Base-by-base conservation (phyloP, 345 rosid genomes). In the Turritis glabra region DNA sequence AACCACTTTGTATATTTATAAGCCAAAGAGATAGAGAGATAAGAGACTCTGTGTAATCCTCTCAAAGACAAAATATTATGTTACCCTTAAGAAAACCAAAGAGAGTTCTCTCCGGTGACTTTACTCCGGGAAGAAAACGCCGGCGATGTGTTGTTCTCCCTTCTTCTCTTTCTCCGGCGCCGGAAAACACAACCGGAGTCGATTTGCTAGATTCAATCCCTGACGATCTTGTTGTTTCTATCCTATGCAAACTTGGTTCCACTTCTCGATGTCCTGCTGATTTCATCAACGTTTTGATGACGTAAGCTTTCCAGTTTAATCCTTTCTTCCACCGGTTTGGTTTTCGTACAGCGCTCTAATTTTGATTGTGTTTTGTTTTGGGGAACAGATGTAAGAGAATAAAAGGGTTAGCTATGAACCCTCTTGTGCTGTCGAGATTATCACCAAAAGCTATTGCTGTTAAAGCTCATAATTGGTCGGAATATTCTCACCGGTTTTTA, bases 301-400 rank as follows among this genome's bases (percentile, higher is more conserved):
- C 96, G 98, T 93, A 88, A 44, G 88, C 65, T 8, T 61, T 12
- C 43, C 53, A 18, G 64, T 23, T 25, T 2, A 4, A 8, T n/a
- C 6, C 1, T 8, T 66, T 35, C 13, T 13, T 2, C 13, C 38
- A 22, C 18, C 18, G 10, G 54, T 69, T 30, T 35, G 21, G 32
- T 40, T 11, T 21, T n/a, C 8, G 18, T 48, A 19, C 25, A 13
- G 52, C 3, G 11, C 30, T 66, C 60, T 59, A 14, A 32, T 66
- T n/a, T 67, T 6, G 12, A 48, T 29, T 38, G 1, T 48, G 41
- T 80, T 66, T 30, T 71, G 26, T 23, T 10, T 57, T 80, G 65
- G 64, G 43, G 54, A 23, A 71, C 93, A 94, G 98, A 80, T 92
- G 97, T 85, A 90, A 85, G 82, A 92, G 96, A 76, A 79, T 95